phyloP scores from a whole-genome alignment of 2,329 filamentous ascomycete genomes.

The Cercospora citrullina region DNA sequence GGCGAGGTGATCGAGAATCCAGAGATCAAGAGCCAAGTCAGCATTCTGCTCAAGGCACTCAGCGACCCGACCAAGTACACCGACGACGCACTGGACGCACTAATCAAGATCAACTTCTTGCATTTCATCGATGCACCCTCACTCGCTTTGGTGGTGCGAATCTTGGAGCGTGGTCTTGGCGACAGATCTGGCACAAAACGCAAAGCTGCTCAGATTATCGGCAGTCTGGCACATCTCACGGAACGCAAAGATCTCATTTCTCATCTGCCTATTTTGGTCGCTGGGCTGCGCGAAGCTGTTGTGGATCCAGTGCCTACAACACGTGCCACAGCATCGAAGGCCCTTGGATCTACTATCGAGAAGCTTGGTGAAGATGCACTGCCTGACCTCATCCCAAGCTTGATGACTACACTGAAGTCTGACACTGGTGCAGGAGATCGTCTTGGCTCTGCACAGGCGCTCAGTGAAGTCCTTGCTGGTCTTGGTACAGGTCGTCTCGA shows the following conservation, averaged over 20 bases:
- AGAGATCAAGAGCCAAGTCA: slow-evolving; percentile 89
- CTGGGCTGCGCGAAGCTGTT: slow-evolving; percentile 82
- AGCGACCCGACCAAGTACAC: slow-evolving; percentile 98
- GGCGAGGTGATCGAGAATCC: slow-evolving; percentile 98
- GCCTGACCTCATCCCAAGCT: slow-evolving; percentile 92
- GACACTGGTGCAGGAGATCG: slow-evolving; percentile 95
- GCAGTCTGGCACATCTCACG: slow-evolving; percentile 92
- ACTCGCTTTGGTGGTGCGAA: slow-evolving; percentile 88
- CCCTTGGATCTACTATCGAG: slow-evolving; percentile 92
- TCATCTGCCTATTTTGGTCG: slow-evolving; percentile 88
- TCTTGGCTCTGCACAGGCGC: slow-evolving; percentile 91
- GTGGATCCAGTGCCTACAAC: slow-evolving; percentile 97
- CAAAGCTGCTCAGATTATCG: slow-evolving; percentile 96
- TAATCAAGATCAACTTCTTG: slow-evolving; percentile 98
- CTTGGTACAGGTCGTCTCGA: slow-evolving; percentile 89
- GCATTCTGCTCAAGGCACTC: slow-evolving; percentile 88
- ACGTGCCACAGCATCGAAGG: slow-evolving; percentile 91
- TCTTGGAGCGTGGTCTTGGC: slow-evolving; percentile 85
- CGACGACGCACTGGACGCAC: slow-evolving; percentile 84
- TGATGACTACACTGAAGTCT: slow-evolving; percentile 97
- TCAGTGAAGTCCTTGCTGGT: slow-evolving; percentile 93
- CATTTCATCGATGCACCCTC: slow-evolving; percentile 98
- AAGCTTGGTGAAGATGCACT: slow-evolving; percentile 96
- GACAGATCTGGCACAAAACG: slow-evolving; percentile 94
- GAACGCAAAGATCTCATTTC: slow-evolving; percentile 91